Conservation (phyloP, 192 early-diverging fungal species). For the Oehlia diaphana region DNA sequence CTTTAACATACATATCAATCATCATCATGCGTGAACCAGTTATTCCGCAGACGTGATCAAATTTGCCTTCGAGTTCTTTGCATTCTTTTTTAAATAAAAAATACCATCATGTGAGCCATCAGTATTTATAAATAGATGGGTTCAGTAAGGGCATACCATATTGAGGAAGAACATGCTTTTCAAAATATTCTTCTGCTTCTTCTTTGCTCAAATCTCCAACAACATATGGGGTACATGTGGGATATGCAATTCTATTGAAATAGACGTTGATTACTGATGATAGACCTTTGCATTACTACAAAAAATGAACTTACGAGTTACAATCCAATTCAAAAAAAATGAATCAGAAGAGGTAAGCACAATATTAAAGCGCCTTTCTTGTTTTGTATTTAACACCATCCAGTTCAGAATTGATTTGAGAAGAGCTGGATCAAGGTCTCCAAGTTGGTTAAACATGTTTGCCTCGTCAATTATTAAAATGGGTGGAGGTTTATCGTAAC, state of each 20-base stretch:
- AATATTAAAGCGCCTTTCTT: not conserved
- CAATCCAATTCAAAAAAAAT: too few species aligned
- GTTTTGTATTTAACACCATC: slow-evolving; percentile 10
- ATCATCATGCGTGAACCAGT: too few species aligned
- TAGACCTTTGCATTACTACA: slow-evolving; percentile 1
- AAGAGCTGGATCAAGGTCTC: not conserved
- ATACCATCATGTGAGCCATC: too few species aligned
- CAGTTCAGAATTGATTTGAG: slow-evolving; percentile 21
- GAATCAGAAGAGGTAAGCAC: slow-evolving; percentile 19
- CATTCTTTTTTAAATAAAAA: too few species aligned
- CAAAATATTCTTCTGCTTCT: slow-evolving; percentile 22
- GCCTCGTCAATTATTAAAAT: slow-evolving; percentile 17
- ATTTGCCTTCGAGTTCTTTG: too few species aligned
- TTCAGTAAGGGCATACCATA: slow-evolving; percentile 18
- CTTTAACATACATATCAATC: too few species aligned
- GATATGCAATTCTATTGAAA: not conserved
- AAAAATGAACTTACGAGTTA: slow-evolving; percentile 17
- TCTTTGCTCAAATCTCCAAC: slow-evolving; percentile 20
- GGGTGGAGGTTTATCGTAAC: not conserved
- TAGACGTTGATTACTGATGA: slow-evolving; percentile 6
- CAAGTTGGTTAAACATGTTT: not conserved
- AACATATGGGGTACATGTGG: slow-evolving; percentile 14
- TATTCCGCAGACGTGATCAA: too few species aligned
- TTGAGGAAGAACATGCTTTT: slow-evolving; percentile 21
- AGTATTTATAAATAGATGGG: slow-evolving; percentile 3